Conservation (phyloP, 495 filamentous ascomycete genomes). For the Annulohypoxylon stygium region DNA sequence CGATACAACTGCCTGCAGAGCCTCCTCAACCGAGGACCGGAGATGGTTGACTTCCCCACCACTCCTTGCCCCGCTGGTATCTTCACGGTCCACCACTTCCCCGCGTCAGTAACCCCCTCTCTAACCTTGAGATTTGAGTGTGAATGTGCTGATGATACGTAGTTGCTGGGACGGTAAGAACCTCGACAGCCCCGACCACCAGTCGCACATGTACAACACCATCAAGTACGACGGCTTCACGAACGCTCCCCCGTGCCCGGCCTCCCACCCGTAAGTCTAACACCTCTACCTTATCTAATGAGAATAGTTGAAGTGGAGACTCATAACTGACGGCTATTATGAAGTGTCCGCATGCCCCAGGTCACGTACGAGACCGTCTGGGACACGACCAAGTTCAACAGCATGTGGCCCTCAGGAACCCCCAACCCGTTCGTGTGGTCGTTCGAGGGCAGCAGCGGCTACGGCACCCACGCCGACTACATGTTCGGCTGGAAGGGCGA, state of each 20-base stretch:
- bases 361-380: slow-evolving; percentile 66
- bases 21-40: slow-evolving; percentile 57
- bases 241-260: slow-evolving; percentile 61
- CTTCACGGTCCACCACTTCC: slow-evolving; percentile 67
- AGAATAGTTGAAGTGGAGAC: too few species aligned
- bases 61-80: slow-evolving; percentile 61
- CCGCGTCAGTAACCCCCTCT: slow-evolving; percentile 53
- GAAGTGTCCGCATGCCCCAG: slow-evolving; percentile 52
- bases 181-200: slow-evolving; percentile 69
- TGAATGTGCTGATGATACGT: slow-evolving; percentile 35
- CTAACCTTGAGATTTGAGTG: not conserved
- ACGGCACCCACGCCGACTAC: slow-evolving; percentile 59
- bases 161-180: slow-evolving; percentile 71
- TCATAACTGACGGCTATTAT: not conserved
- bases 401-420: slow-evolving; percentile 60
- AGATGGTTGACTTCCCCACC: slow-evolving; percentile 62
- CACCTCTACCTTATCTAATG: not conserved
- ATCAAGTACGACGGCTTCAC: slow-evolving; percentile 56
- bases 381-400: slow-evolving; percentile 64
- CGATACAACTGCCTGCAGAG: slow-evolving; percentile 62
- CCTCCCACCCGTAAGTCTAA: slow-evolving; percentile 57
- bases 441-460: slow-evolving; percentile 59
- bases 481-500: slow-evolving; percentile 65
- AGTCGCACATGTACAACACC: slow-evolving; percentile 66
- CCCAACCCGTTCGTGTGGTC: slow-evolving; percentile 64